Evolutionary conservation across 108 stramenopile genomes (phyloP).

Genomic region (Schizochytrium sp.): DNA sequence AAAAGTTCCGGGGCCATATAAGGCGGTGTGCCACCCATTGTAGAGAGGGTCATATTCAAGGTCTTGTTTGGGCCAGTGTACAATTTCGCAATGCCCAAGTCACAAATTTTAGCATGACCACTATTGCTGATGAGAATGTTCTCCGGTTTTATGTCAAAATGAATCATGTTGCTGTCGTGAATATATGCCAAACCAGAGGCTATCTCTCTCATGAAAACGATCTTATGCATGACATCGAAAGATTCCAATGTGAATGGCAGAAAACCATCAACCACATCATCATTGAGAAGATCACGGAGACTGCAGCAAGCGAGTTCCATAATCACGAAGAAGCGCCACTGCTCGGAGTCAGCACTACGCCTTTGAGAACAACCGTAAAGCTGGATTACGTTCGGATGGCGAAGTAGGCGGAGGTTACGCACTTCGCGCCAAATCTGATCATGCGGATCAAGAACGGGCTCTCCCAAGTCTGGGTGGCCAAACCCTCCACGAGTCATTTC

Average conservation of each 20-base stretch:
- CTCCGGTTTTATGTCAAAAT: slow-evolving; percentile 96
- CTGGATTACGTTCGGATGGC: slow-evolving; percentile 69
- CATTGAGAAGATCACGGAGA: slow-evolving; percentile 92
- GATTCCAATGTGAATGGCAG: slow-evolving; percentile 13
- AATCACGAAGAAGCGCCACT: slow-evolving; percentile 67
- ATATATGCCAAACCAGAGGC: slow-evolving; percentile 95
- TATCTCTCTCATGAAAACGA: slow-evolving; percentile 85
- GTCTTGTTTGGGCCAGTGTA: slow-evolving; percentile 37
- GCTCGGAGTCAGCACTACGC: neutral
- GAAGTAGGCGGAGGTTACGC: slow-evolving; percentile 6
- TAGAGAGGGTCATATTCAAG: slow-evolving; percentile 1
- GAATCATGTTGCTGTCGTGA: slow-evolving; percentile 93
- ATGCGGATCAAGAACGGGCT: neutral
- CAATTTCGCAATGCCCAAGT: slow-evolving; percentile 68
- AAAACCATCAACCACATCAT: slow-evolving; percentile 77
- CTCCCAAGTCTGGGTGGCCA: neutral
- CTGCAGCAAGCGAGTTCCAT: slow-evolving; percentile 88
- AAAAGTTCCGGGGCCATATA: slow-evolving; percentile 75
- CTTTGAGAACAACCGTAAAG: slow-evolving; percentile 68
- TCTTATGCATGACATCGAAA: neutral
- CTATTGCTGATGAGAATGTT: slow-evolving; percentile 90
- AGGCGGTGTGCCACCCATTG: slow-evolving; percentile 70
- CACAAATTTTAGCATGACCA: slow-evolving; percentile 67
- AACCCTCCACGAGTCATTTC: neutral
- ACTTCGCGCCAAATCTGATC: slow-evolving; percentile 56